Evolutionary conservation across 352 stramenopile species (phyloP), one percentile per base, ranked within the genome.

Genomic region (Globisporangium uncinulatum): DNA sequence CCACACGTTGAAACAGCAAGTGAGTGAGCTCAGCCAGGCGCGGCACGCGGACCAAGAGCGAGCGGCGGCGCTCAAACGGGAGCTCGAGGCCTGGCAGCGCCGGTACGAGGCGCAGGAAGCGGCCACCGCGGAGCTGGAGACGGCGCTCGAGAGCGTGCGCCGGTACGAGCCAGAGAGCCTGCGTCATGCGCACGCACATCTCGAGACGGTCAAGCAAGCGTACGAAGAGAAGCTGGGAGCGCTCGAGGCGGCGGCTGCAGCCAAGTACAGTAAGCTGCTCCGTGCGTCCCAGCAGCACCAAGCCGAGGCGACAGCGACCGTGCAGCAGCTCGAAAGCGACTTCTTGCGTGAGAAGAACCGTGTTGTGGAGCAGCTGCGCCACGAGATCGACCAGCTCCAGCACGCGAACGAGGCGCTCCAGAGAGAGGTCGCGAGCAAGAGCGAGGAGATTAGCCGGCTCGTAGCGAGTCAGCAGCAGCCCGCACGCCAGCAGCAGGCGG

Each of bases 261-360:
- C 24, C 10, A 65, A 65, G 31, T 77, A 79, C 42, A 39, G 19
- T 15, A 50, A 57, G 20, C 57, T 63, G 4, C 43, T 63, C 42
- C 67, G 69, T 17, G 70, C 79, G 0, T 73, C 62, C 17, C 67
- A 83, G 34, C 57, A 58, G n/a, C 57, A 63, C 34, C 73, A 83
- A 56, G 62, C 60, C 3, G 69, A 75, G 41, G 70, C 73, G 1
- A 69, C 69, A 52, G 45, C 63, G 37, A 70, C 75, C 13, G 76
- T 83, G 66, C 71, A 69, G 21, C 69, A 80, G 48, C 71, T 78
- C 7, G 73, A 86, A 53, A 64, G 79, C 19, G 68, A 81, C 36
- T 69, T 86, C 45, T 20, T 79, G n/a, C 49, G 69, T 19, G 73
- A 86, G 55, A 86, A 78, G 53, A 21, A 59, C 46, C 71, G 72